phyloP scores from a whole-genome alignment of 495 filamentous ascomycete genomes.

The Sordaria brevicollis region DNA sequence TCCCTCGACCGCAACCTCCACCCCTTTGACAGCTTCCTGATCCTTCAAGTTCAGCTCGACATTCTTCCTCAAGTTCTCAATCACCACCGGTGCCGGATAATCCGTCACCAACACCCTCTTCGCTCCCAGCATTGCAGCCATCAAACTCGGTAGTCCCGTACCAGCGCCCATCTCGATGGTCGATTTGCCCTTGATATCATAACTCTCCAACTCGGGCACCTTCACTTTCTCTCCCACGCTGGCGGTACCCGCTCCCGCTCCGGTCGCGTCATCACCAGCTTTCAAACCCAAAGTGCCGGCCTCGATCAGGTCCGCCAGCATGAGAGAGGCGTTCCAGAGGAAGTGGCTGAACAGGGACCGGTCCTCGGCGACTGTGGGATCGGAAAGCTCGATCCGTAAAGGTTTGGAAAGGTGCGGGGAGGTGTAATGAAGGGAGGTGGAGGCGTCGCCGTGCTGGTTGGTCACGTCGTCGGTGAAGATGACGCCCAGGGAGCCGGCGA shows the following conservation, averaged over 20 bases:
- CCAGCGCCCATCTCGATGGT: constrained; percentile 52
- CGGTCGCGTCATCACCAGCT: background rate
- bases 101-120: constrained; percentile 57
- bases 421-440: constrained; percentile 54
- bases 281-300: constrained; percentile 22
- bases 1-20: constrained; percentile 46
- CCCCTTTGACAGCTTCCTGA: constrained; percentile 14
- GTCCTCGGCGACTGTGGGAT: constrained; percentile 46
- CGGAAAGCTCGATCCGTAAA: constrained; percentile 39
- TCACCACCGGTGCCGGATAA: constrained; percentile 59
- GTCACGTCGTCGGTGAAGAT: constrained; percentile 70
- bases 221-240: background rate
- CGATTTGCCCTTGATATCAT: constrained; percentile 26
- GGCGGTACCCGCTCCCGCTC: background rate
- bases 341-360: constrained; percentile 68
- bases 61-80: constrained; percentile 53
- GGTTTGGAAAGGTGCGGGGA: constrained; percentile 42
- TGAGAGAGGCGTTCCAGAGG: constrained; percentile 74
- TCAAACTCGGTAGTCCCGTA: constrained; percentile 62
- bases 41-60: constrained; percentile 25
- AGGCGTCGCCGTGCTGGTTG: constrained; percentile 65
- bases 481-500: constrained; percentile 50
- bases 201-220: constrained; percentile 4
- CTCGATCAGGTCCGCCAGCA: constrained; percentile 61
- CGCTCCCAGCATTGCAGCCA: constrained; percentile 55